Base-by-base conservation (phyloP, 768 basidiomycete species). In the Amanita phalloides region DNA sequence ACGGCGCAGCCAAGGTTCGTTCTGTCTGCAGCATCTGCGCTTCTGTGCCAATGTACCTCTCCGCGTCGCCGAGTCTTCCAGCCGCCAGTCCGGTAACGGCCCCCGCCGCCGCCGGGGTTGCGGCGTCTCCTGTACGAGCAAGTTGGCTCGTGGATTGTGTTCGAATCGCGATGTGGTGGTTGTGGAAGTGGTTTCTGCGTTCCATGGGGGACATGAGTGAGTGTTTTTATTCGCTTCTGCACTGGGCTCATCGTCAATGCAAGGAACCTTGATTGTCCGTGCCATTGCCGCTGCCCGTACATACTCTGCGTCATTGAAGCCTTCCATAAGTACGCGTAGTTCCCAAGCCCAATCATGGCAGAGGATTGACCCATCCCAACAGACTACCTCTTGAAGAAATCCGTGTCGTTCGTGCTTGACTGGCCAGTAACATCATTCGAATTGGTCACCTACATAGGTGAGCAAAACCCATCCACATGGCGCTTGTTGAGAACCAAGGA, bases 381-480 rank as follows among this genome's bases (percentile, higher is more conserved):
- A 50, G 49, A 50, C 20, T 32, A 28, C 30, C n/a, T 50, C 7
- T 28, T 50, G 20, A 21, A 50, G 5, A 50, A 32, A 33, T 14
- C 43, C 32, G 20, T 33, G 5, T 43, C 49, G 13, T 21, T 50
- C 1, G 2, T 38, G 20, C 7, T 50, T 14, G 49, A 50, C 38
- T 50, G 49, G 49, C 57, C 54, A 13, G 39, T 50, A 13, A 32
- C 57, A 13, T 44, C 54, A 2, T 55, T 57, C 21, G 17, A 57
- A 35, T 49, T 43, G 32, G 50, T 48, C 26, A 48, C 39, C 14
- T 53, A 50, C 50, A 45, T 58, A 9, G 52, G 62, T 63, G 54
- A 17, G 62, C 57, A n/a, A n/a, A 35, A 28, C 42, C 17, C 4
- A 26, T 48, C 7, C 35, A 17, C 45, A 45, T 20, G 14, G 26